Evolutionary conservation across 1,139 yeast genomes (phyloP).

Genomic region (Saccharomyces hybrid): DNA sequence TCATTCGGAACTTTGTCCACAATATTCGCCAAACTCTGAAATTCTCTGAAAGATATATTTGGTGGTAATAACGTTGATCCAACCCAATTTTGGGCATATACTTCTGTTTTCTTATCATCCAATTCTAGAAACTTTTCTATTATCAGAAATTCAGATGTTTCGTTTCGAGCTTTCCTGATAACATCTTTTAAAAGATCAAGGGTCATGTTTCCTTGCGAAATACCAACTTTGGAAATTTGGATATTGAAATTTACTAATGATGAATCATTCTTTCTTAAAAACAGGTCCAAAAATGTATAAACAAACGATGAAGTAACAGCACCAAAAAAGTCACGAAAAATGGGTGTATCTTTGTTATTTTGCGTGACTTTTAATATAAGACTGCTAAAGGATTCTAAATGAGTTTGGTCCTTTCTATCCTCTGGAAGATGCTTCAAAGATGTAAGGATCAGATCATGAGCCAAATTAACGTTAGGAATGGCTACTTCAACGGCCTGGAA

Average conservation of each 20-base stretch:
- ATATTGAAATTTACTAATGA: not conserved
- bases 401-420: not conserved
- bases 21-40: constrained; percentile 4
- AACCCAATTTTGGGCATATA: constrained; percentile 21
- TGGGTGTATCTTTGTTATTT: constrained; percentile 4
- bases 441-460: not conserved
- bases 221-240: not conserved
- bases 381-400: constrained; percentile 3
- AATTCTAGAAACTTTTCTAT: constrained; percentile 14
- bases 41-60: constrained; percentile 11
- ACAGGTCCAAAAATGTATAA: not conserved
- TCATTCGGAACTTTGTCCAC: constrained; percentile 1
- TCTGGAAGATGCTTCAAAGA: not conserved
- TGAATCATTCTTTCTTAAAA: not conserved
- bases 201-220: constrained; percentile 2
- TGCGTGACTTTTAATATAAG: constrained; percentile 6
- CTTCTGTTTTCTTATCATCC: constrained; percentile 8
- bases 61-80: constrained; percentile 21
- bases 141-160: constrained; percentile 15
- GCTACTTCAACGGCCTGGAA: not conserved
- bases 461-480: not conserved
- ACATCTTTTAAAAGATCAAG: constrained; percentile 14
- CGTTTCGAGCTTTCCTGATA: constrained; percentile 6
- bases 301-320: not conserved
- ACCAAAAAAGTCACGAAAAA: not conserved